A percentile compares a stretch with the other conserved stretches of the same genome.
These are phyloP conservation scores for Phytophthora sansomeana DNA, from an alignment of 352 stramenopile species.

Conservation along the genomic window DNA sequence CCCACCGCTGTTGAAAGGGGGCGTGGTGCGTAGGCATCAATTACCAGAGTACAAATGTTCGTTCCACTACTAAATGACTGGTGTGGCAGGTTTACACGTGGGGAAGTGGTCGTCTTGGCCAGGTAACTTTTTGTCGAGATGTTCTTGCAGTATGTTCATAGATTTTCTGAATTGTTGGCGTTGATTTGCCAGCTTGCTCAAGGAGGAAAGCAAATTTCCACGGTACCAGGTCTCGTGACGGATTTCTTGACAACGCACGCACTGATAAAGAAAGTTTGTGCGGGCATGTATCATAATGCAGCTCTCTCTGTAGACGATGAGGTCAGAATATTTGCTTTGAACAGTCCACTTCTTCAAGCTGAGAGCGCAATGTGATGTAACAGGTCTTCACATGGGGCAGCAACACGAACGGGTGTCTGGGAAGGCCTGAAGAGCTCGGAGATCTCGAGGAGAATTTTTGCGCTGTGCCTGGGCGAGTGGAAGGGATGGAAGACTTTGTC, in stretches of 20 bases:
- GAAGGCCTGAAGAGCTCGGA: slow-evolving; percentile 70
- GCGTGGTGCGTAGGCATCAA: slow-evolving; percentile 55
- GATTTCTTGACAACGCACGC: slow-evolving; percentile 85
- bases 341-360: background rate
- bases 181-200: slow-evolving; percentile 59
- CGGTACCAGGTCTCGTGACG: slow-evolving; percentile 75
- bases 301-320: slow-evolving; percentile 92
- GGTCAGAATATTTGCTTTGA: slow-evolving; percentile 26
- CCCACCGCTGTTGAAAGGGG: slow-evolving; percentile 84
- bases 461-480: slow-evolving; percentile 75
- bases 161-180: background rate
- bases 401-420: slow-evolving; percentile 92
- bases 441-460: slow-evolving; percentile 85
- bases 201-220: slow-evolving; percentile 74
- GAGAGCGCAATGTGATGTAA: background rate
- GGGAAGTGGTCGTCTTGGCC: slow-evolving; percentile 93
- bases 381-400: slow-evolving; percentile 94
- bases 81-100: slow-evolving; percentile 87
- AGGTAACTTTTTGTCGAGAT: slow-evolving; percentile 50
- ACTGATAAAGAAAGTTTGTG: slow-evolving; percentile 87
- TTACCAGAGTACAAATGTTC: background rate
- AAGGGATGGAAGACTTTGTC: slow-evolving; percentile 77
- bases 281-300: slow-evolving; percentile 93
- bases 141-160: background rate
- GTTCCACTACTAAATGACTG: background rate